Base-by-base conservation (phyloP, 331 rosid species). In the Malus hybrid region DNA sequence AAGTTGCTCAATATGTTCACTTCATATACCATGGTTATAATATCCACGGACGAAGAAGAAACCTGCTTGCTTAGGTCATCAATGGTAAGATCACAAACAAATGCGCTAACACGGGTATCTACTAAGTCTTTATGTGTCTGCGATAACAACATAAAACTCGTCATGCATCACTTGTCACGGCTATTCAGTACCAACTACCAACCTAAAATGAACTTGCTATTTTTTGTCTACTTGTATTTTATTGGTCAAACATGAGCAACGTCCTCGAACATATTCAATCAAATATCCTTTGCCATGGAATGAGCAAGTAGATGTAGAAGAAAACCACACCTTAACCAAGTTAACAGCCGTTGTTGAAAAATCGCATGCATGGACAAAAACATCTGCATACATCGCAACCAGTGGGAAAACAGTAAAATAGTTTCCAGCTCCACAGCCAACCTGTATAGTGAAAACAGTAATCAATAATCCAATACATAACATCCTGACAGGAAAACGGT, bases 371-470 rank as follows among this genome's bases (percentile, higher is more conserved):
- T 90, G 89, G 72, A 89, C 90, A 77, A 92, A 92, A 75, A 87
- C 85, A 72, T 90, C 89, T 14, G 89, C 87, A 77, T 87, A 85
- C 61, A 92, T 84, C 0, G 89, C 87, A 58, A 92, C 78, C 86
- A 94, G 87, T 42, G 99, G 99, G 71, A 90, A 94, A 62, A 86
- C 85, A 20, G 93, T 94, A 90, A 94, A 62, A 86, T 86, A 20
- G 93, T 94, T 94, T 75, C 99, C 99, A 72, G 95, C 93, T 84
- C 97, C 97, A 83, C 97, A 94, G 58, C 96, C 97, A 70, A 79
- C 87, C 99, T 94, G 93, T 78, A 68, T 28, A 71, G 65, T 24
- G 70, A 75, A 52, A 56, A 71, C 74, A 75, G 28, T 55, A 32
- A 42, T 53, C 69, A 64, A 33, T n/a, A 72, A n/a, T 61, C 62